Base-by-base conservation (phyloP, 352 stramenopile genomes). In the Peronospora belbahrii region DNA sequence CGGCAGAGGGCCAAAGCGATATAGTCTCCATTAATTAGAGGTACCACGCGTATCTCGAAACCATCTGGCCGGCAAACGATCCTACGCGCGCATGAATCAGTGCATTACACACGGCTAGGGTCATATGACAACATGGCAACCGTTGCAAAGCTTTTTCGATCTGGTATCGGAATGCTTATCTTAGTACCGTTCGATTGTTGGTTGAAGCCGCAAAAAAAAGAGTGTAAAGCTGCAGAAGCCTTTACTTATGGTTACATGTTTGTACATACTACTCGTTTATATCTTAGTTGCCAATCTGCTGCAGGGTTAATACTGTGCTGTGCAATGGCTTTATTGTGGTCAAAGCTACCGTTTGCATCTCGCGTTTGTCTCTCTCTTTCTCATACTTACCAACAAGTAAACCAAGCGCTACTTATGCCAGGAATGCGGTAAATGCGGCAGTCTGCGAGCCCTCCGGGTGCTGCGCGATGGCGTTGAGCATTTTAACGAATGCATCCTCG, bases 401-500 rank as follows among this genome's bases (percentile, higher is more conserved):
- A 22, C 10, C 6, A 13, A 28, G 40, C 10, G 35, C 14, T 17
- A 33, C 18, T 53, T 70, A 83, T 4, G 48, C 67, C 24, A 82
- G 30, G 48, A 86, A 86, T 6, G 44, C 51, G 35, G 61, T 41
- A 53, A 86, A 74, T 20, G 48, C 43, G 18, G 40, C 44, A 65
- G 62, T 83, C 39, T 70, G 59, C 0, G 48, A 52, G 0, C 56
- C 70, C 38, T 74, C 51, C 3, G 65, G 70, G 49, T 88, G 69
- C 49, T 62, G 44, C 4, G 71, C 56, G 18, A 84, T 72, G 36
- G 66, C 67, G 61, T 86, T 86, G 27, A 88, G 62, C 46, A 86
- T 85, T 45, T 68, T 47, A n/a, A 66, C 54, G 36, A 88, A 84
- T 45, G 65, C 54, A 31, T 42, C 58, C 35, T 82, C 67, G 36